These are phyloP conservation scores for Phaeophleospora eucalypticola DNA, from an alignment of 2,329 filamentous ascomycete genomes.

Conservation along the genomic window DNA sequence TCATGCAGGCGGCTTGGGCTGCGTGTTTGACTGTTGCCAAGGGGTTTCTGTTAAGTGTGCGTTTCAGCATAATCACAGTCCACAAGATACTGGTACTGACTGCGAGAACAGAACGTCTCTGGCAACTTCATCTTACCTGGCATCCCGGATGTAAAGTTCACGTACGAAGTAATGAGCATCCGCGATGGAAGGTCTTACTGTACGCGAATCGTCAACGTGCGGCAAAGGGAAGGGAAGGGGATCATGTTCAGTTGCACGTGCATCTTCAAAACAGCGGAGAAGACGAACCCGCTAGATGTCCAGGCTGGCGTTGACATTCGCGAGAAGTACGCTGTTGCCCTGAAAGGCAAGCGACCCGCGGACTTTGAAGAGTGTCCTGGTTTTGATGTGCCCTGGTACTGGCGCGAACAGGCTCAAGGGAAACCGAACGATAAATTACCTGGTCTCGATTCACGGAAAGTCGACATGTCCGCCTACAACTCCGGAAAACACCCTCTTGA, in stretches of 20 bases:
- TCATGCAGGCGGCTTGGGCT: conserved; percentile 52
- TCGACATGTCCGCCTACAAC: conserved; percentile 49
- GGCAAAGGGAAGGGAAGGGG: conserved; percentile 37
- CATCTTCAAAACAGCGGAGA: conserved; percentile 48
- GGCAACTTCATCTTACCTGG: conserved; percentile 50
- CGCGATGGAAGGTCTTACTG: conserved; percentile 49
- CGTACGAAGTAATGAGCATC: conserved; percentile 46
- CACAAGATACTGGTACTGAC: neutral
- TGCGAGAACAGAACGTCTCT: conserved; percentile 42
- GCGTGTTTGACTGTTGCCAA: conserved; percentile 48
- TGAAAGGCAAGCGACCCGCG: conserved; percentile 28
- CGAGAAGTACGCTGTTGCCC: conserved; percentile 28
- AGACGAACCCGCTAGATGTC: conserved; percentile 20
- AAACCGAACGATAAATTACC: conserved; percentile 33
- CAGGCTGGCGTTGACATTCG: conserved; percentile 32
- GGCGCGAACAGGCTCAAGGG: conserved; percentile 27
- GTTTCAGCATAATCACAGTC: too few species aligned
- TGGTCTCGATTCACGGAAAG: conserved; percentile 47
- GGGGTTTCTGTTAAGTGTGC: conserved; percentile 49
- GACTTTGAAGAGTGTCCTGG: conserved; percentile 27
- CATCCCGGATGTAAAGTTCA: conserved; percentile 43
- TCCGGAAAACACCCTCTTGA: conserved; percentile 31
- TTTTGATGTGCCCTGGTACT: conserved; percentile 30
- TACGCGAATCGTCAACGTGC: conserved; percentile 47
- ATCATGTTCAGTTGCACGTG: conserved; percentile 48